Evolutionary conservation across 352 stramenopile genomes (phyloP), one percentile per base, ranked within the genome.

Genomic region (Phytophthora meadii): DNA sequence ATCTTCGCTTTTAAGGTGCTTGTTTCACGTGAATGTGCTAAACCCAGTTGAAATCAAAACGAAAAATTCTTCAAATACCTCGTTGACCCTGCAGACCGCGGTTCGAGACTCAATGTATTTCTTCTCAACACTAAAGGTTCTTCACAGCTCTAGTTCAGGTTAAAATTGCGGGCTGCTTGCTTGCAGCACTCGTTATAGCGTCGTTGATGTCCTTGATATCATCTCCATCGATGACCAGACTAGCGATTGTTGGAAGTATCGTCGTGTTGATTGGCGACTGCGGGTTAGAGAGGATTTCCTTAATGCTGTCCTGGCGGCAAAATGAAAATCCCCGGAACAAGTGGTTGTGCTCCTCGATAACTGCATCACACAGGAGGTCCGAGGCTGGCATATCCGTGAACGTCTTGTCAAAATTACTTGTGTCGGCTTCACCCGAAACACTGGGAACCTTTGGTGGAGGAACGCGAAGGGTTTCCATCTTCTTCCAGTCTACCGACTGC

Each of bases 361-460:
- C 57, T 9, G 71, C 74, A 36, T 90, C 84, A 61, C 81, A 91
- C 8, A 70, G 55, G 5, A 94, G 71, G 48, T 94, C 82, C n/a
- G 71, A 74, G 14, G 81, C 65, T 10, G 87, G 70, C 65, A 94
- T 74, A 28, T 74, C 75, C 4, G 87, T 97, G 55, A 95, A 99
- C 62, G 98, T 93, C 49, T 88, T 76, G 74, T 98, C 92, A 75
- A 99, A 99, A 86, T 99, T 94, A 41, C 85, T 82, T 22, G 97
- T 95, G 72, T 99, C 97, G 1, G 88, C 73, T 57, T 98, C 92
- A 61, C 91, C 79, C 30, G 86, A 76, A 34, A 99, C 88, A 11
- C 70, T 84, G 12, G 96, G 93, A 19, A 93, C 81, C 66, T 97
- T 92, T 0, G 96, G 96, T 41, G 96, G 95, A 59, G 84, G 54